phyloP scores from a whole-genome alignment of 192 early-diverging fungal genomes.

The Umbelopsis sp. region DNA sequence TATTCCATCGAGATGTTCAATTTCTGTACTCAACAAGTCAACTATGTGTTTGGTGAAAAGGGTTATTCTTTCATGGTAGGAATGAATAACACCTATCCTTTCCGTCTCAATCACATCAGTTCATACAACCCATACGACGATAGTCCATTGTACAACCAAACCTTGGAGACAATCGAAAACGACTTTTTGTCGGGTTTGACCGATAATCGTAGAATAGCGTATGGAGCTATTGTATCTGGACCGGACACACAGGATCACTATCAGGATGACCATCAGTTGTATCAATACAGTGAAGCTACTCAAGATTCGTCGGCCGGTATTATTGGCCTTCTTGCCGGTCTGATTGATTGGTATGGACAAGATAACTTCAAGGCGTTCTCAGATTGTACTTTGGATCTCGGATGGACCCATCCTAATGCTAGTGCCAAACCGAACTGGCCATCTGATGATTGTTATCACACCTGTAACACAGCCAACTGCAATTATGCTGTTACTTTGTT shows the following conservation, averaged over 20 bases:
- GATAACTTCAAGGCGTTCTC: slow-evolving; percentile 36
- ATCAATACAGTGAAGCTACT: slow-evolving; percentile 55
- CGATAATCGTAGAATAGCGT: slow-evolving; percentile 51
- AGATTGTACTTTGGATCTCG: slow-evolving; percentile 42
- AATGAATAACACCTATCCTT: slow-evolving; percentile 34
- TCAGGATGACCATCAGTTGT: slow-evolving; percentile 50
- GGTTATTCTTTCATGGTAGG: slow-evolving; percentile 45
- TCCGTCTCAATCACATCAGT: slow-evolving; percentile 43
- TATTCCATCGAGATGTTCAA: slow-evolving; percentile 30
- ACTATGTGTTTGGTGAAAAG: slow-evolving; percentile 56
- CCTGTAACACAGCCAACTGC: slow-evolving; percentile 32
- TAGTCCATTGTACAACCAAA: slow-evolving; percentile 40
- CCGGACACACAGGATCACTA: slow-evolving; percentile 57
- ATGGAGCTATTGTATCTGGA: slow-evolving; percentile 61
- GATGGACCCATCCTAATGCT: slow-evolving; percentile 42
- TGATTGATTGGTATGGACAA: slow-evolving; percentile 42
- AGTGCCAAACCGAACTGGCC: slow-evolving; percentile 37
- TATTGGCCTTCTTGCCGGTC: slow-evolving; percentile 35
- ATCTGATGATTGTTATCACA: slow-evolving; percentile 44
- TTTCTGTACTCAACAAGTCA: slow-evolving; percentile 54
- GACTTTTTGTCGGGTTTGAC: slow-evolving; percentile 49
- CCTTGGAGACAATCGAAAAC: slow-evolving; percentile 31
- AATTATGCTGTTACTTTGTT: slow-evolving; percentile 3
- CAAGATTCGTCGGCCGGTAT: slow-evolving; percentile 39
- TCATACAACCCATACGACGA: slow-evolving; percentile 49